Evolutionary conservation across 768 basidiomycete genomes (phyloP), one percentile per base, ranked within the genome.

Genomic region (Mycena capillaripes): DNA sequence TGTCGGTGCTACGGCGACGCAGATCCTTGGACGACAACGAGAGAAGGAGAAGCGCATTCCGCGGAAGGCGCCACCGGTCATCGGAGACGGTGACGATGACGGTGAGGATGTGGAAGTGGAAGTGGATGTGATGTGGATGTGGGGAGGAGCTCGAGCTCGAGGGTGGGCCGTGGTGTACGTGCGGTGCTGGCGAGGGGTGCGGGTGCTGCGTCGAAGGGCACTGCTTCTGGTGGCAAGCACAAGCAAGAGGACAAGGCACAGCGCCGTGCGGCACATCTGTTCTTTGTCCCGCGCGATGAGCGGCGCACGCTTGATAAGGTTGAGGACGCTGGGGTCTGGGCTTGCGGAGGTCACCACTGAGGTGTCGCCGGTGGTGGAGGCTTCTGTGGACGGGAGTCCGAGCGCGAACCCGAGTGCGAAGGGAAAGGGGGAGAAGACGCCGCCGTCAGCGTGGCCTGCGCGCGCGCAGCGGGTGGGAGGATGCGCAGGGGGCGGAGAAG

Each of bases 301-400:
- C 62, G 70, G 59, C 56, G 74, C 19, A 75, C 74, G 60, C 16
- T 75, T 40, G 74, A 75, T 62, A 75, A 75, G 69, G 70, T 29
- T 75, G 19, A 16, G 74, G 34, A 72, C 70, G 40, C 23, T n/a
- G 8, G 70, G 66, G 8, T 38, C 70, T 36, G 70, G 70, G 32
- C 11, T 75, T 2, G 48, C 29, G 16, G 73, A 71, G 65, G 73
- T n/a, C 1, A 57, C 16, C 19, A 17, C 42, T 44, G 7, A 1
- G 42, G 19, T 27, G 4, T 36, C 46, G n/a, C n/a, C n/a, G n/a
- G n/a, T n/a, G n/a, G n/a, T n/a, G 4, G n/a, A 36, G 8, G 62
- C 25, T 12, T 8, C 7, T 48, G 44, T 17, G 52, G n/a, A 36
- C 8, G 25, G 17, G 50, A 0, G 27, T 53, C 29, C 25, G 34